phyloP scores from a whole-genome alignment of 768 basidiomycete genomes.

The Scleroderma citrinum region DNA sequence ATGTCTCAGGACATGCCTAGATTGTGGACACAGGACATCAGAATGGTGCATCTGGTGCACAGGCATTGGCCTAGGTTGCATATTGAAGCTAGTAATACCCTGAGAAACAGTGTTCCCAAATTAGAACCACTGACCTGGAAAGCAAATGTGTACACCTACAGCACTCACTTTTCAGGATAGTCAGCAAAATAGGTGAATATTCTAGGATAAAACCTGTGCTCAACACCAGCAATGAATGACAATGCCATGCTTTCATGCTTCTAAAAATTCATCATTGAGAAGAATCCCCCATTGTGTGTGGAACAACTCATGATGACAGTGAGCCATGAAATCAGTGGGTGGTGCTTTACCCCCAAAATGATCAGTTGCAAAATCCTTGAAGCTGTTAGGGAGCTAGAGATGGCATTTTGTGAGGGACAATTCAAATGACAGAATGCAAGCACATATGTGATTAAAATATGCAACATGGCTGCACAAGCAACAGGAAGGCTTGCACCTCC shows the following conservation, averaged over 20 bases:
- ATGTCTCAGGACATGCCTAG: too few species aligned
- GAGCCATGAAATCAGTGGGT: background rate
- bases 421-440: background rate
- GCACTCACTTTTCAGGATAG: conserved; percentile 26
- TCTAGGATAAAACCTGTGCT: conserved; percentile 12
- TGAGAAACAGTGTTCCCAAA: too few species aligned
- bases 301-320: conserved; percentile 13
- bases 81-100: too few species aligned
- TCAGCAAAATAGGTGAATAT: conserved; percentile 20
- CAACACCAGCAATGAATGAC: conserved; percentile 9
- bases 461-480: background rate
- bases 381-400: conserved; percentile 3
- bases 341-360: conserved; percentile 2
- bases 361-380: conserved; percentile 7
- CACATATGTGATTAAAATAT: background rate
- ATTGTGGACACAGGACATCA: too few species aligned
- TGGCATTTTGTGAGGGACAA: background rate
- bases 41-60: too few species aligned
- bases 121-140: background rate
- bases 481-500: conserved; percentile 2
- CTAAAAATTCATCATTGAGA: conserved; percentile 13
- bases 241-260: conserved; percentile 16
- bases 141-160: background rate
- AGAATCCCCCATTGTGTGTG: conserved; percentile 14
- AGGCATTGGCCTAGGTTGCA: too few species aligned